phyloP scores from a whole-genome alignment of 129 eudicot genomes.

The Chrysanthemum seticuspe region DNA sequence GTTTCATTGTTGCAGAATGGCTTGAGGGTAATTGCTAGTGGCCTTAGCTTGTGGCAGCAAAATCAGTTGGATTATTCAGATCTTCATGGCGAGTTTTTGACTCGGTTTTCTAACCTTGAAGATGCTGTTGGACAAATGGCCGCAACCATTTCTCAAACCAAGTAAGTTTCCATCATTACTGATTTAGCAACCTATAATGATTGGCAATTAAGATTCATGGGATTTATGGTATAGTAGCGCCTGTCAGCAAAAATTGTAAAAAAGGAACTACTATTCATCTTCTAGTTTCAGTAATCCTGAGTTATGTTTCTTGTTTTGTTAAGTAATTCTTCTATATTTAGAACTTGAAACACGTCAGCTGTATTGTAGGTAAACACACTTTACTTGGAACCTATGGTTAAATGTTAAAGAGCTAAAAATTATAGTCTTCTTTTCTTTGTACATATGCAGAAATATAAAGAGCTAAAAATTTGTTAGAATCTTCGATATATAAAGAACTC shows the following conservation, averaged over 20 bases:
- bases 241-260: slow-evolving; percentile 1
- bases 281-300: slow-evolving; percentile 12
- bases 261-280: not conserved
- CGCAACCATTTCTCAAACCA: slow-evolving; percentile 47
- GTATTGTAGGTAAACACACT: not conserved
- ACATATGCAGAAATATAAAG: not conserved
- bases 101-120: slow-evolving; percentile 65
- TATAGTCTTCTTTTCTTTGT: not conserved
- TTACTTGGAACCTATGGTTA: not conserved
- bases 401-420: too few species aligned
- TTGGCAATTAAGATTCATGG: not conserved
- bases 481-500: too few species aligned
- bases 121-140: slow-evolving; percentile 57
- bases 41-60: slow-evolving; percentile 60
- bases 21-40: slow-evolving; percentile 59
- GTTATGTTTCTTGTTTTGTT: slow-evolving; percentile 3
- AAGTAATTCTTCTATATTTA: not conserved
- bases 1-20: slow-evolving; percentile 74
- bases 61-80: slow-evolving; percentile 43
- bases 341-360: slow-evolving; percentile 4
- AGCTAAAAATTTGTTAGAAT: too few species aligned
- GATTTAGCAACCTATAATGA: not conserved
- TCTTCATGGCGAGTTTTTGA: slow-evolving; percentile 42
- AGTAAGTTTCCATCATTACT: slow-evolving; percentile 24
- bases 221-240: not conserved